phyloP scores from a whole-genome alignment of 768 basidiomycete species.

The Pleurotus platypus region DNA sequence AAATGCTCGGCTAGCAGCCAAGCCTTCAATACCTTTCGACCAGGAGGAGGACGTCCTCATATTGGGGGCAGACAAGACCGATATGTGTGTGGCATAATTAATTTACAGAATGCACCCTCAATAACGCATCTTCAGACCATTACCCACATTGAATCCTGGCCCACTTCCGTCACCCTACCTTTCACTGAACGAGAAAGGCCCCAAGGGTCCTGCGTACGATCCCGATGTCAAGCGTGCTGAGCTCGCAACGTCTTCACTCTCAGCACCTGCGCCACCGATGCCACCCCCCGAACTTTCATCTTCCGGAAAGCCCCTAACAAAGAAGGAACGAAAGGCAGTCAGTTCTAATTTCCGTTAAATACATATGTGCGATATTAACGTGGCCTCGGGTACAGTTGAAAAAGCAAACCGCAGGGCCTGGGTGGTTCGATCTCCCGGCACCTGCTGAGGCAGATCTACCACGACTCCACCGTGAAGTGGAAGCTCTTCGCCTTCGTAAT shows the following conservation, averaged over 20 bases:
- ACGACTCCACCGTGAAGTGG: constrained; percentile 77
- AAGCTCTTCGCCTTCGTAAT: constrained; percentile 81
- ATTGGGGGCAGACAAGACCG: constrained; percentile 32
- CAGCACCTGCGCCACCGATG: constrained; percentile 56
- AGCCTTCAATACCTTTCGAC: constrained; percentile 18
- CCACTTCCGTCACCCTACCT: constrained; percentile 64
- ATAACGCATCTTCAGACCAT: constrained; percentile 31
- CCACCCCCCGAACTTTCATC: constrained; percentile 58
- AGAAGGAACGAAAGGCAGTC: constrained; percentile 70
- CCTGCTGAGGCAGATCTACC: constrained; percentile 79
- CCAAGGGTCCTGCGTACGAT: constrained; percentile 52
- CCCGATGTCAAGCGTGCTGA: constrained; percentile 55
- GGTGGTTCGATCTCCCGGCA: constrained; percentile 88
- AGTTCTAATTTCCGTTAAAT: constrained; percentile 13
- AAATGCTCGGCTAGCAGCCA: constrained; percentile 35
- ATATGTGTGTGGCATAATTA: constrained; percentile 27
- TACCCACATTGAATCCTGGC: constrained; percentile 68
- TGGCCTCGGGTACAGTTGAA: constrained; percentile 43
- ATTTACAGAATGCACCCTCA: not conserved
- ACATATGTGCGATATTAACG: too few species aligned
- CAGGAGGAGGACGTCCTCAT: constrained; percentile 54
- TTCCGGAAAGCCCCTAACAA: constrained; percentile 66
- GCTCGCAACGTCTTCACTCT: constrained; percentile 43
- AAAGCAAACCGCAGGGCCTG: constrained; percentile 69
- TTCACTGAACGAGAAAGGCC: constrained; percentile 38